Conservation (phyloP, 768 basidiomycete genomes). For the Chalciporus chontae region DNA sequence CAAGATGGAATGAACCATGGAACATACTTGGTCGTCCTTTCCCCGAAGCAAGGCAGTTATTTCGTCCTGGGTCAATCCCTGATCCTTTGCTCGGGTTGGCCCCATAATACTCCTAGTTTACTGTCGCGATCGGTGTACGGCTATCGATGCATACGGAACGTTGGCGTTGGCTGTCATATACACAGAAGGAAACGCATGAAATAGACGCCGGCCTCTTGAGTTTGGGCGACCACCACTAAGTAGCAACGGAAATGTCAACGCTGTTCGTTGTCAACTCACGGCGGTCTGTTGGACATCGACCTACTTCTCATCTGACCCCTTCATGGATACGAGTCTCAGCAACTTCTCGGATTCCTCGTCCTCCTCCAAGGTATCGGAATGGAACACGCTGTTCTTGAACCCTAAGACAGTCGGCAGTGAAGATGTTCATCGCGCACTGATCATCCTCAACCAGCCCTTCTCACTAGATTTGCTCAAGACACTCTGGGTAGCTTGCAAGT, state of each 20-base stretch:
- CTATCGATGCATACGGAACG: constrained; percentile 4
- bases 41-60: constrained; percentile 15
- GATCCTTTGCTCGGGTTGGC: constrained; percentile 18
- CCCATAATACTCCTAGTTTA: constrained; percentile 21
- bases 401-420: constrained; percentile 8
- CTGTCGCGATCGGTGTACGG: constrained; percentile 1
- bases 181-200: constrained; percentile 15
- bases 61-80: constrained; percentile 18
- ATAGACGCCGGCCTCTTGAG: background rate
- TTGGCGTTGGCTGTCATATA: constrained; percentile 5
- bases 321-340: constrained; percentile 3
- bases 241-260: background rate
- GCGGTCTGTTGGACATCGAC: background rate
- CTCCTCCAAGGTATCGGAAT: constrained; percentile 11
- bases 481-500: constrained; percentile 51
- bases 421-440: constrained; percentile 47
- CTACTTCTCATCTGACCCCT: background rate
- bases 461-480: constrained; percentile 54
- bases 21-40: constrained; percentile 28
- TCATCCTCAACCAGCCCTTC: constrained; percentile 92
- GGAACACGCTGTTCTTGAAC: constrained; percentile 25
- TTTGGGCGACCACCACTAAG: background rate
- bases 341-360: background rate
- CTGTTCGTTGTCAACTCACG: background rate
- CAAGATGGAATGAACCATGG: background rate